These are phyloP conservation scores for Trichaptum fuscoviolaceum DNA, from an alignment of 768 basidiomycete genomes.

Conservation along the genomic window DNA sequence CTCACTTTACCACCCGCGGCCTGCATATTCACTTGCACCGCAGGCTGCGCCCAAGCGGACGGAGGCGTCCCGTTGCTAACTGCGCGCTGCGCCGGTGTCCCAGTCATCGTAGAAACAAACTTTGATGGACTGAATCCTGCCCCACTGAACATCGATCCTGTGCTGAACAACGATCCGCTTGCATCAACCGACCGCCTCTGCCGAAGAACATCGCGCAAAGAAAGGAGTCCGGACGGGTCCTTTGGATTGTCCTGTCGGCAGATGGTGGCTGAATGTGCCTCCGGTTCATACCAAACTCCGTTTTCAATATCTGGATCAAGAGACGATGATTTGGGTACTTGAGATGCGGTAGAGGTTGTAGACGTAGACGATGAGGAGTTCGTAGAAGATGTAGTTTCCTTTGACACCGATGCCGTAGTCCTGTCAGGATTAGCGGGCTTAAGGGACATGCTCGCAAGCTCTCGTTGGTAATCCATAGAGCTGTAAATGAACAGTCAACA, in stretches of 20 bases:
- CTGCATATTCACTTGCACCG: constrained; percentile 47
- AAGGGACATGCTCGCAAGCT: constrained; percentile 27
- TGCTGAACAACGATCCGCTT: constrained; percentile 12
- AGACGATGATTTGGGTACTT: constrained; percentile 17
- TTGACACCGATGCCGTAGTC: not conserved
- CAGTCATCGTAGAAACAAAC: constrained; percentile 13
- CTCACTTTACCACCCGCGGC: constrained; percentile 47
- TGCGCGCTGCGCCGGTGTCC: constrained; percentile 13
- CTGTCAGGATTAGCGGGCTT: not conserved
- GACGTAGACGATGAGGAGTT: not conserved
- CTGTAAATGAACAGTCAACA: constrained; percentile 27
- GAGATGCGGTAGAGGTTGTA: not conserved
- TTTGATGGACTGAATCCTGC: constrained; percentile 7
- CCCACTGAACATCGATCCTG: constrained; percentile 17
- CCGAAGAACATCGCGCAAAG: constrained; percentile 57
- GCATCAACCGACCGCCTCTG: constrained; percentile 41
- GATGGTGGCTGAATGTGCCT: constrained; percentile 54
- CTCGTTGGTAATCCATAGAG: constrained; percentile 51
- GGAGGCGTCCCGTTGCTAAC: constrained; percentile 25
- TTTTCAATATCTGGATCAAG: constrained; percentile 60
- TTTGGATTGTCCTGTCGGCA: constrained; percentile 58
- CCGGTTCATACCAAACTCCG: constrained; percentile 54
- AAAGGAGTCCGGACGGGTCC: constrained; percentile 52
- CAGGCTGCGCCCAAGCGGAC: constrained; percentile 51
- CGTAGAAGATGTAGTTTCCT: not conserved